phyloP scores from a whole-genome alignment of 1,284 basidiomycete genomes.

The Athelia sp. region DNA sequence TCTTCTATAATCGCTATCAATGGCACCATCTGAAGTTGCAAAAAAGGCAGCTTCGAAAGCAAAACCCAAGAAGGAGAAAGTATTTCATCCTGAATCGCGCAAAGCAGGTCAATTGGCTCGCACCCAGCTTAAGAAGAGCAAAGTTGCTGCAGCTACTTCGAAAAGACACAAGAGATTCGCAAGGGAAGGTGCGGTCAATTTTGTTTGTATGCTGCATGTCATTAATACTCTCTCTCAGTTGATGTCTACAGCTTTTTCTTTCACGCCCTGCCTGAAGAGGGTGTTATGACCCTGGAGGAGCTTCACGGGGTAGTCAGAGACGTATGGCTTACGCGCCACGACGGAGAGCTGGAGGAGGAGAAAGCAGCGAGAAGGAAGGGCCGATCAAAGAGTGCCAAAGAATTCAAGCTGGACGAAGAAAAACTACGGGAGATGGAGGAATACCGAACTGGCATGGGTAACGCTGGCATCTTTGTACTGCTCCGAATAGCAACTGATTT shows the following conservation, averaged over 20 bases:
- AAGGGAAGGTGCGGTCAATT: conserved; percentile 39
- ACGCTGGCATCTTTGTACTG: conserved; percentile 21
- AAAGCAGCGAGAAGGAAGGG: conserved; percentile 64
- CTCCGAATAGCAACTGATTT: conserved; percentile 4
- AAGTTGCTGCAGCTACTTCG: conserved; percentile 52
- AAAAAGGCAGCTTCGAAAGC: conserved; percentile 16
- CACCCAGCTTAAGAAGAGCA: conserved; percentile 66
- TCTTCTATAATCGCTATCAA: not conserved
- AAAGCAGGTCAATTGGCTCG: conserved; percentile 80
- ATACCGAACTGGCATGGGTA: conserved; percentile 83
- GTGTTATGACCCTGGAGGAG: conserved; percentile 58
- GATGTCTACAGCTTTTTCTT: conserved; percentile 80
- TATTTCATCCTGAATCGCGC: conserved; percentile 76
- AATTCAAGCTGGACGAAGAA: conserved; percentile 68
- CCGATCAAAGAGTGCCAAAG: conserved; percentile 70
- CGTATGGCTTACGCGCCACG: conserved; percentile 73
- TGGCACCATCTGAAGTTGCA: conserved; percentile 1
- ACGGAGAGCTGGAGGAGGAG: conserved; percentile 65
- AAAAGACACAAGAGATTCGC: conserved; percentile 55
- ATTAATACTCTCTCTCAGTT: conserved; percentile 32
- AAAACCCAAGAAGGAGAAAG: conserved; percentile 60
- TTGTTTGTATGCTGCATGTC: not conserved
- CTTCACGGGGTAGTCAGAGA: conserved; percentile 66
- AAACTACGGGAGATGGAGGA: conserved; percentile 65
- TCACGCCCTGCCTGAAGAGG: conserved; percentile 61